Conservation (phyloP, 768 basidiomycete genomes). For the Boletus subparvulus region DNA sequence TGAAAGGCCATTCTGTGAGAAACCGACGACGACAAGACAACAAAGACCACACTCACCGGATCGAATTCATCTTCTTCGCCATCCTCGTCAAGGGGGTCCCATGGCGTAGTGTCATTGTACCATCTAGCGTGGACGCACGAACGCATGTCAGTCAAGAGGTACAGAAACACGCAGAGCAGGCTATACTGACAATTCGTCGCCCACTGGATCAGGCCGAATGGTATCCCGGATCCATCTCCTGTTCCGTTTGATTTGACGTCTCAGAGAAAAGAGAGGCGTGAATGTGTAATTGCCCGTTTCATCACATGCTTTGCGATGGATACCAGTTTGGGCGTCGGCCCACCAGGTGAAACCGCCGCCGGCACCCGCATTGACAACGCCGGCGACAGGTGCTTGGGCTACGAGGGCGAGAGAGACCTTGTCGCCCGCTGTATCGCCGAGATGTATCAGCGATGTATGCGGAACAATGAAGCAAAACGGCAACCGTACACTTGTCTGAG, state of each 20-base stretch:
- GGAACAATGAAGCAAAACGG: background rate
- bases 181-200: conserved; percentile 22
- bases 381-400: conserved; percentile 7
- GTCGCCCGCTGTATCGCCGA: conserved; percentile 17
- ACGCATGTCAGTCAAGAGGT: background rate
- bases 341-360: conserved; percentile 15
- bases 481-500: conserved; percentile 22
- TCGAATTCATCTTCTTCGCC: conserved; percentile 23
- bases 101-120: conserved; percentile 18
- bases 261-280: conserved; percentile 23
- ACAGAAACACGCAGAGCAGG: background rate
- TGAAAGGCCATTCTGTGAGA: conserved; percentile 4
- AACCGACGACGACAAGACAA: background rate
- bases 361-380: background rate
- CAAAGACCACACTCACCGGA: conserved; percentile 8
- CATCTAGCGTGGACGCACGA: conserved; percentile 14
- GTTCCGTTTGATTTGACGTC: conserved; percentile 6
- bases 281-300: conserved; percentile 12
- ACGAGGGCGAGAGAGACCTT: conserved; percentile 22
- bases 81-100: conserved; percentile 29
- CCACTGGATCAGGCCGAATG: conserved; percentile 10
- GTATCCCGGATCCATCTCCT: conserved; percentile 17
- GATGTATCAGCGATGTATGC: background rate
- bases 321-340: conserved; percentile 10
- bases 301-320: conserved; percentile 23